Conservation (phyloP, 441 rosid genomes). For the Erodium texanum region DNA sequence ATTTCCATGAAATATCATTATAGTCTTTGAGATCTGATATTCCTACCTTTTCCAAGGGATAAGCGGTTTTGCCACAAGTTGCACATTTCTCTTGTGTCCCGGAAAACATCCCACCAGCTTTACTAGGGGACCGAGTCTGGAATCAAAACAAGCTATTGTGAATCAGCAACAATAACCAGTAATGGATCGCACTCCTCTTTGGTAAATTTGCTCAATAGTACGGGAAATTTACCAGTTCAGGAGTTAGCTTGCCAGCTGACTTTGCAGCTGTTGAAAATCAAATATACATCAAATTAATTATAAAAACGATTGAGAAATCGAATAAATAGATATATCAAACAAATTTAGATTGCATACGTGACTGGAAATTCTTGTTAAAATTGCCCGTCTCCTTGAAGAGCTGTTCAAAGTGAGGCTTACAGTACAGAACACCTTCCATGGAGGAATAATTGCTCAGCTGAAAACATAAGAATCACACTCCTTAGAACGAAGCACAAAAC, state of each 20-base stretch:
- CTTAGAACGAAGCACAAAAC: no score
- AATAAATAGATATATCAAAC: conserved; percentile 4
- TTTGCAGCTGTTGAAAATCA: conserved; percentile 60
- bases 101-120: conserved; percentile 84
- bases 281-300: conserved; percentile 24
- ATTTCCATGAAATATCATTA: neutral
- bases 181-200: conserved; percentile 7
- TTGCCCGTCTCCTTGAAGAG: conserved; percentile 87
- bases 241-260: conserved; percentile 77
- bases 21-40: neutral
- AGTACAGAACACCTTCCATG: conserved; percentile 92
- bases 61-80: conserved; percentile 88
- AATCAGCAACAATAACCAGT: conserved; percentile 18
- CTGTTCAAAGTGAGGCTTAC: conserved; percentile 96
- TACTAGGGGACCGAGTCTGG: conserved; percentile 89
- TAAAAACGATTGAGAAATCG: neutral
- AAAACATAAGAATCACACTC: no score
- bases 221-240: conserved; percentile 60
- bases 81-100: conserved; percentile 96
- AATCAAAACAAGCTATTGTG: neutral
- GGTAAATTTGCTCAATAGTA: conserved; percentile 4
- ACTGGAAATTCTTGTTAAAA: conserved; percentile 83
- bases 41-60: conserved; percentile 83
- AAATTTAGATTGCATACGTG: conserved; percentile 45
- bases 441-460: conserved; percentile 92